Conservation (phyloP, 2,329 filamentous ascomycete genomes). For the Fusarium sp. region DNA sequence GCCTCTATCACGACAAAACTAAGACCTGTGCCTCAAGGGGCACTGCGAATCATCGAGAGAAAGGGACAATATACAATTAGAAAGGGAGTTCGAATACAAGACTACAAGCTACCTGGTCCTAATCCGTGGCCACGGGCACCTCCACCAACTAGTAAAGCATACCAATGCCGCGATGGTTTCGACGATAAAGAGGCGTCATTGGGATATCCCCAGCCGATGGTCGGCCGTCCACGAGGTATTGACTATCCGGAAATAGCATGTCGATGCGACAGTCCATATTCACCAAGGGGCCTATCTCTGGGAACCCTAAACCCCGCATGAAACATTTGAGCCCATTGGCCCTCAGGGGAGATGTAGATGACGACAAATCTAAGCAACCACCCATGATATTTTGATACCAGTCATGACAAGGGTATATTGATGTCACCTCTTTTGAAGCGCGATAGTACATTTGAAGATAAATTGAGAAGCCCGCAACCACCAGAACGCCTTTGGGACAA, state of each 20-base stretch:
- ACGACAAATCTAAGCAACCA: background rate
- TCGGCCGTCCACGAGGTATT: background rate
- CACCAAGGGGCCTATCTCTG: constrained; percentile 18
- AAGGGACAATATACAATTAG: constrained; percentile 48
- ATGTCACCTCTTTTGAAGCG: constrained; percentile 42
- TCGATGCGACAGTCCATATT: background rate
- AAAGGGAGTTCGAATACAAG: constrained; percentile 48
- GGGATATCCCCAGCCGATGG: constrained; percentile 32
- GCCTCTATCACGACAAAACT: constrained; percentile 28
- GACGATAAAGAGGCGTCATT: constrained; percentile 38
- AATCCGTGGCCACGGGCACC: background rate
- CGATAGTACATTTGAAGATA: constrained; percentile 39
- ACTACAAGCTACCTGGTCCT: constrained; percentile 44
- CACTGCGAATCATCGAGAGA: constrained; percentile 44
- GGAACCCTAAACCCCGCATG: background rate
- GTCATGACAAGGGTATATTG: constrained; percentile 51
- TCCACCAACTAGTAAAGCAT: constrained; percentile 30
- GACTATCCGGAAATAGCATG: background rate
- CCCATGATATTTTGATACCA: constrained; percentile 8
- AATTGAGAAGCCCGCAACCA: constrained; percentile 44
- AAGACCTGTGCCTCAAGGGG: constrained; percentile 44
- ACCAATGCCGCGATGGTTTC: constrained; percentile 52
- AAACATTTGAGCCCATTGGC: background rate
- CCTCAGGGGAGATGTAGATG: background rate
- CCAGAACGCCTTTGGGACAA: constrained; percentile 51